Base-by-base conservation (phyloP, 192 early-diverging fungal genomes). In the Backusella tarrabulga region DNA sequence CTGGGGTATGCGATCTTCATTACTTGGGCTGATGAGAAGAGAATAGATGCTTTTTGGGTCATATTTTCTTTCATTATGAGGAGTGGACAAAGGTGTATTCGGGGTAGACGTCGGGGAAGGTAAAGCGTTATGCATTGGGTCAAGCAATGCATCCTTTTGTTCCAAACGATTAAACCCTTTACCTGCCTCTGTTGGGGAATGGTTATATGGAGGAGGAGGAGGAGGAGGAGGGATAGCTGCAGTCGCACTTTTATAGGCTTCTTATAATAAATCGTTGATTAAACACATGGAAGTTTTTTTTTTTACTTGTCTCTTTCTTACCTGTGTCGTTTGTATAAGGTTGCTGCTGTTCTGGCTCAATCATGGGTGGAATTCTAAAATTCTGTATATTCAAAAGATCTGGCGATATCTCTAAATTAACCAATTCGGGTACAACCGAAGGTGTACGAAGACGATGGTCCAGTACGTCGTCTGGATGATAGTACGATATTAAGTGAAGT, bases 401-500 rank as follows among this genome's bases (percentile, higher is more conserved):
- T 15, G 86, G 83, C 63, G 87, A 85, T 34, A 89, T 87, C 76
- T 89, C 88, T 4, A 89, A 77, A 29, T 76, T 75, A 29, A 83
- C 83, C 6, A 89, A 44, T 15, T 86, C 81, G 7, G 85, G 85
- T 1, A 85, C 74, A 9, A 71, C 73, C 29, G 87, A 88, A 21
- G 88, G 88, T 15, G 87, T 89, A 66, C 79, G 81, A 8, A 89
- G 78, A 41, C 73, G 72, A n/a, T 86, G 76, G 4, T 83, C 83
- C 14, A 89, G 29, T 52, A 89, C 85, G 69, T 89, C 88, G 41
- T 87, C 88, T 76, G 87, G 87, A 68, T 76, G 80, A 76, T 89
- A 89, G 70, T 89, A 89, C 11, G 84, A 85, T 56, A 89, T 85
- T 29, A 89, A 52, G 70, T 89, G 87, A 46, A 88, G 88, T 19